Base-by-base conservation (phyloP, 163 green algal genomes). In the Chloroidium sp. region DNA sequence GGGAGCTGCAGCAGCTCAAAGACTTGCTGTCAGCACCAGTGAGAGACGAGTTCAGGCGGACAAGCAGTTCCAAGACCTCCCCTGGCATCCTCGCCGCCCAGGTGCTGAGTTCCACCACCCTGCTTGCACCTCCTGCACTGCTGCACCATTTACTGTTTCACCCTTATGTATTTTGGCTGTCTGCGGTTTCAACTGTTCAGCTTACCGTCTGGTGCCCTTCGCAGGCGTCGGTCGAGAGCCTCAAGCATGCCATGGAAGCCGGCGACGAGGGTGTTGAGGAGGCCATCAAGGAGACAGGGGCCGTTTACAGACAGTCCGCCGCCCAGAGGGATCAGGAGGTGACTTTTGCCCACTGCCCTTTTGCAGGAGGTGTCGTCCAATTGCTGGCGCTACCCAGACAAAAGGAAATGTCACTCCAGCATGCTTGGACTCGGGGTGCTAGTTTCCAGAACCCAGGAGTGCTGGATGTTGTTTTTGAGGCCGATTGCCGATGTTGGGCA, bases 1-100 rank as follows among this genome's bases (percentile, higher is more conserved):
- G 62, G 2, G 76, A 80, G 62, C 62, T 80, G 14, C 62, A 80
- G 62, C 76, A 75, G 62, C 76, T 80, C 76, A 74, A 67, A 12
- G 62, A 80, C 8, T 62, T 80, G 76, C 62, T 80, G 62, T 76
- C 64, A 10, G 64, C 64, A 72, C 6, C 64, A 36, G 36, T 72
- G 64, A 72, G 8, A 72, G 6, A 10, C 64, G 6, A 6, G 6
- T 72, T 6, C 6, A 72, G 6, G 64, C 64, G 64, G 64, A 6
- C 8, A 10, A 72, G 64, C 6, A 36, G 36, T 36, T 36, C 36
- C 36, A 36, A 36, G 36, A 36, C 36, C 36, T 36, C 36, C 36
- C 36, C 36, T 36, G 36, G 36, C 36, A 36, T 36, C 36, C 36
- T 36, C 36, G 36, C 36, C 36, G 36, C 36, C 36, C 36, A 36